Evolutionary conservation across 2,329 filamentous ascomycete genomes (phyloP).

Genomic region (Fusarium anguioides): DNA sequence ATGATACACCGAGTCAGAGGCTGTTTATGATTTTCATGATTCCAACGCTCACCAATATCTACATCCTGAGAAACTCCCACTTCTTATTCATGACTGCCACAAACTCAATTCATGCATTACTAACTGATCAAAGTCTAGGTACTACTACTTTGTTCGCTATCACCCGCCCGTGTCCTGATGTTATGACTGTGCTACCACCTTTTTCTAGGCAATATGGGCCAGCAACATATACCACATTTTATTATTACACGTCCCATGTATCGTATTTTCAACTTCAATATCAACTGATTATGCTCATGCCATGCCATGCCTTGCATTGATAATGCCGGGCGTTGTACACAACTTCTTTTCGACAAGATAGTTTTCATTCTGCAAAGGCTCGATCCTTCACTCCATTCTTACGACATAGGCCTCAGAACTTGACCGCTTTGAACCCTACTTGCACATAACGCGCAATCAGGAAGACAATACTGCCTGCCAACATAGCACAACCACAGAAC

Average conservation of each 20-base stretch:
- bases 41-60: slow-evolving; percentile 50
- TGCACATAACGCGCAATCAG: slow-evolving; percentile 49
- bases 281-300: neutral
- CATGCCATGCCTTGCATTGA: neutral
- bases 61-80: slow-evolving; percentile 28
- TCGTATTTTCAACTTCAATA: neutral
- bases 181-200: neutral
- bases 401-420: slow-evolving; percentile 44
- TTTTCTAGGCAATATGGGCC: neutral
- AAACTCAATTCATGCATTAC: neutral
- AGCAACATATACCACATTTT: neutral
- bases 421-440: slow-evolving; percentile 50
- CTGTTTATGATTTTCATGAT: slow-evolving; percentile 61
- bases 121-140: neutral
- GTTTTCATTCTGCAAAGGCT: neutral
- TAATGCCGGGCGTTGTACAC: neutral
- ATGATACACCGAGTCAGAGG: slow-evolving; percentile 58
- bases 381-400: neutral
- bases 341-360: neutral
- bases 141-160: neutral
- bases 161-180: neutral
- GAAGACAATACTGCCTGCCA: slow-evolving; percentile 46
- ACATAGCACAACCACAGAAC: slow-evolving; percentile 68
- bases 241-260: neutral
- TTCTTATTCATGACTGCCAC: neutral